Conservation (phyloP, 768 basidiomycete species). For the Cyclocybe cylindracea region DNA sequence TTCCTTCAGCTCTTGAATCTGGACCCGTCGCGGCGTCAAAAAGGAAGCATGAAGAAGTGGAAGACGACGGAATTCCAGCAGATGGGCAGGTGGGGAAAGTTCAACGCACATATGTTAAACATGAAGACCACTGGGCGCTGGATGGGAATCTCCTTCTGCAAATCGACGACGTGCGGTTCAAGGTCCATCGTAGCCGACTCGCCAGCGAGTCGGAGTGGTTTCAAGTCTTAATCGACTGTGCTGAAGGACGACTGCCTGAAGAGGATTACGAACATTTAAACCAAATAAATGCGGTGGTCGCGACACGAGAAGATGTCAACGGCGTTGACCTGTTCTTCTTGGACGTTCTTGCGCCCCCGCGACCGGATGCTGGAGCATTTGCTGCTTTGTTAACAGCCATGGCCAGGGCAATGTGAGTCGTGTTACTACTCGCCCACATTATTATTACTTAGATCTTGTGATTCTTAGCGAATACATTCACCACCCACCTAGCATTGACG, state of each 20-base stretch:
- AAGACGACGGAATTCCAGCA: not conserved
- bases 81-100: not conserved
- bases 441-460: not conserved
- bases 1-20: too few relatives aligned
- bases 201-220: conserved; percentile 24
- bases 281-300: not conserved
- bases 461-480: conserved; percentile 19
- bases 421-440: not conserved
- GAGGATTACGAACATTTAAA: not conserved
- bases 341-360: not conserved
- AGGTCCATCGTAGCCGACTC: conserved; percentile 24
- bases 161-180: conserved; percentile 19
- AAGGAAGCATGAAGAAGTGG: not conserved
- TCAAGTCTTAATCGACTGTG: conserved; percentile 17
- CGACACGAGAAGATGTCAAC: not conserved
- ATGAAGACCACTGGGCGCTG: conserved; percentile 20
- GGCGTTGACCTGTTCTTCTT: conserved; percentile 1
- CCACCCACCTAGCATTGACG: conserved; percentile 21
- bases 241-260: conserved; percentile 7
- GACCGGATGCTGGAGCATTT: not conserved
- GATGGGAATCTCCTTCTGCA: conserved; percentile 27
- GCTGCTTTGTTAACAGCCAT: not conserved
- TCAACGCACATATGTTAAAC: conserved; percentile 14
- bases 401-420: not conserved
- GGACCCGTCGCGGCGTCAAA: not conserved